Evolutionary conservation across 163 green algal genomes (phyloP), one percentile per base, ranked within the genome.

Genomic region (Chlorella variabilis): DNA sequence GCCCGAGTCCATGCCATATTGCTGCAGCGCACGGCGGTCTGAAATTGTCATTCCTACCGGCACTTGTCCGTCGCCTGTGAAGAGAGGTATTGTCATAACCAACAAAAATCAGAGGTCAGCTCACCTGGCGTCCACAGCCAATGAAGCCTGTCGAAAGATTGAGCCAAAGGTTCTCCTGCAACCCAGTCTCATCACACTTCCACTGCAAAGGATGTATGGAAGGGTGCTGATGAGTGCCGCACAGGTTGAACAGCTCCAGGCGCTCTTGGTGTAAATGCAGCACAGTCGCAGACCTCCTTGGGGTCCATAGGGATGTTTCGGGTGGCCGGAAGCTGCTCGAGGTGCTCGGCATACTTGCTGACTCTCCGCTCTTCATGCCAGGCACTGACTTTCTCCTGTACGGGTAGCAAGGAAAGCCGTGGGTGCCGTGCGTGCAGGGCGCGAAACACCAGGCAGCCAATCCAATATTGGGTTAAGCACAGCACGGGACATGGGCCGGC

Each of bases 101-200:
- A n/a, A n/a, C n/a, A n/a, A n/a, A n/a, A n/a, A n/a, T n/a, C n/a
- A n/a, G 70, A 29, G 25, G 11, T 29, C 54, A 63, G 48, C 88
- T 29, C 59, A 95, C 93, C 88, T 87, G 83, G 23, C 89, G 80
- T 0, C 97, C 97, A 21, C 94, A 99, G 2, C 97, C 97, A 42
- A 99, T 98, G 86, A 93, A 92, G 29, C 97, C 97, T 18, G 94
- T 98, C 27, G 91, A 95, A 36, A 99, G 90, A 87, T 99, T 99
- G 48, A 99, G 91, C 97, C 97, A 99, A 68, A 99, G 90, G 89
- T 99, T 99, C 61, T 98, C 94, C 0, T 66, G 94, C 20, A 93
- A 90, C 13, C 96, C 97, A 21, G 93, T 97, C 73, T 97, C 93
- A 33, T 96, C 93, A 84, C 97, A 99, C 77, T 86, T 83, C 97